Evolutionary conservation across 1,284 basidiomycete species (phyloP), one percentile per base, ranked within the genome.

Genomic region (Fereydounia khargensis): DNA sequence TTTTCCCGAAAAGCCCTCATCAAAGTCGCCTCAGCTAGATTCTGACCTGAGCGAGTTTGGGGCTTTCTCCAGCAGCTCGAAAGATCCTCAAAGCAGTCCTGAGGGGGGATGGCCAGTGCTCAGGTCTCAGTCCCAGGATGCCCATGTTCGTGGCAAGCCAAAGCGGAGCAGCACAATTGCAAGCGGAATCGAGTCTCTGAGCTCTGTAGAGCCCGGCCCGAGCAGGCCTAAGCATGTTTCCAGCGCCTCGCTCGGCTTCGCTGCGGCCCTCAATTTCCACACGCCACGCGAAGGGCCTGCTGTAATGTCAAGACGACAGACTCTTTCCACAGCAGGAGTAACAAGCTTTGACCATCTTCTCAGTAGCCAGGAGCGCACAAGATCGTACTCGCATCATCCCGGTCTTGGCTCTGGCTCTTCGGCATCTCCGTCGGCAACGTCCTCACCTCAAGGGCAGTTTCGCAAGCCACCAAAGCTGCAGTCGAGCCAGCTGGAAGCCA

Each of bases 401-500:
- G n/a, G n/a, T n/a, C n/a, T n/a, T n/a, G n/a, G n/a, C n/a, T n/a
- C n/a, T n/a, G n/a, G n/a, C n/a, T n/a, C n/a, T n/a, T n/a, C n/a
- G n/a, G n/a, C n/a, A n/a, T n/a, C n/a, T n/a, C n/a, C n/a, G n/a
- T n/a, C 35, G 7, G 20, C 35, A 36, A 23, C 35, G 1, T 40
- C 47, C 4, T 44, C 42, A 2, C 43, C 43, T 9, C 39, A 44
- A 2, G 23, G 41, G 3, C 58, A 32, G 23, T 22, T 57, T 3
- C 52, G 58, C 7, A 36, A 52, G 17, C 48, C 45, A 11, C 43
- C 48, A 1, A 39, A 38, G 13, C 32, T 62, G n/a, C 52, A 50
- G 11, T 41, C 42, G 39, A 56, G 57, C 38, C 68, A 65, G 41
- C 67, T 95, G 74, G 92, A 96, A 81, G 90, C 89, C 65, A 96